Evolutionary conservation across 352 stramenopile species (phyloP).

Genomic region (Globisporangium barbulae): DNA sequence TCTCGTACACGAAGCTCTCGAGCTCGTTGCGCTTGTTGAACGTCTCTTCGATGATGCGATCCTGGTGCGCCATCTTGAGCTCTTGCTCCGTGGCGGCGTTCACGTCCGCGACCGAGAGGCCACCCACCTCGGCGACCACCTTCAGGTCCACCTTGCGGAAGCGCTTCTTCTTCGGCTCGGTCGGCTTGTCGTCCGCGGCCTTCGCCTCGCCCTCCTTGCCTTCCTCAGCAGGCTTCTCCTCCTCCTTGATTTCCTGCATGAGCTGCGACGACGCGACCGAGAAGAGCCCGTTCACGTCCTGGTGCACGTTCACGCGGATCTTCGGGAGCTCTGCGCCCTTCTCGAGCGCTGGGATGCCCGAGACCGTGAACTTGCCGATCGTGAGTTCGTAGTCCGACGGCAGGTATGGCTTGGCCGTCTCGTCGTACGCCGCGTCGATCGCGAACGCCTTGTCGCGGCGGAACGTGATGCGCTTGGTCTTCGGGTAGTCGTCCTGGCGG

Average conservation of each 20-base stretch:
- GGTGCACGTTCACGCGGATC: constrained; percentile 97
- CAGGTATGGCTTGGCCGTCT: constrained; percentile 60
- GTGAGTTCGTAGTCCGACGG: constrained; percentile 65
- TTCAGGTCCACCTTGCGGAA: constrained; percentile 90
- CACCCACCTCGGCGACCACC: constrained; percentile 58
- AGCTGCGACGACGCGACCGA: constrained; percentile 94
- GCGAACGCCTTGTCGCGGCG: constrained; percentile 90
- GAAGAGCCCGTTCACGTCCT: constrained; percentile 97
- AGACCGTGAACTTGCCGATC: constrained; percentile 94
- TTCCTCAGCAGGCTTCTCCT: constrained; percentile 61
- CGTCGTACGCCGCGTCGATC: constrained; percentile 90
- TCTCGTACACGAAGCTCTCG: constrained; percentile 99
- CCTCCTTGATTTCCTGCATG: constrained; percentile 96
- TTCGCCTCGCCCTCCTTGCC: constrained; percentile 62
- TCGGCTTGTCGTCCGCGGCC: constrained; percentile 66
- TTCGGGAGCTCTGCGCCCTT: constrained; percentile 76
- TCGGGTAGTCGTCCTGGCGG: constrained; percentile 95
- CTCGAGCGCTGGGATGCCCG: constrained; percentile 74
- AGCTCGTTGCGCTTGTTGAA: constrained; percentile 99
- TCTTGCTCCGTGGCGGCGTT: constrained; percentile 84
- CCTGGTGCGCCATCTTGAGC: constrained; percentile 94
- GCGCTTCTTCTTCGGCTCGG: constrained; percentile 93
- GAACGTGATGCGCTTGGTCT: constrained; percentile 97
- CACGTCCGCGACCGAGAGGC: constrained; percentile 59
- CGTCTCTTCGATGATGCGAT: constrained; percentile 96